Percentiles rank a stretch among this genome's conserved stretches.
Conservation (phyloP, 179 eudicot species). For the Beta lomatogona region DNA sequence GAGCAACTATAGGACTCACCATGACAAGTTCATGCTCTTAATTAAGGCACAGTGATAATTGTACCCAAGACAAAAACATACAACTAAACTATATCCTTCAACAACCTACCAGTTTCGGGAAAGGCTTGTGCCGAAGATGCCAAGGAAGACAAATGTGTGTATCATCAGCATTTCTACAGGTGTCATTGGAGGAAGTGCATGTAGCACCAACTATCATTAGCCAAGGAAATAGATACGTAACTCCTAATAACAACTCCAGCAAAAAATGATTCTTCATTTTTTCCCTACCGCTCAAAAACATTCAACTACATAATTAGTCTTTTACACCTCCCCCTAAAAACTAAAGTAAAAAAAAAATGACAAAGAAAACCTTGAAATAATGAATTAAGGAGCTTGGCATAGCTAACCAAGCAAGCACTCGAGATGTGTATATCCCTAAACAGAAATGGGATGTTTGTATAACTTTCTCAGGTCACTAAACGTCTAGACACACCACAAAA, state of each 20-base stretch:
- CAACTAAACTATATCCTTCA: conserved; percentile 50
- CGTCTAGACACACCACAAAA: conserved; percentile 34
- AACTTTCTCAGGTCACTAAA: conserved; percentile 49
- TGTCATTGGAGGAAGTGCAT: no score
- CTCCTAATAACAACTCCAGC: no score
- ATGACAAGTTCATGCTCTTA: conserved; percentile 60
- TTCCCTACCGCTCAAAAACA: conserved; percentile 22
- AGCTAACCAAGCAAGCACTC: neutral
- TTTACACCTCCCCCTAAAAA: neutral
- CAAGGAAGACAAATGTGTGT: no score
- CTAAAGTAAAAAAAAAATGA: neutral
- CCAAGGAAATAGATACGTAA: no score
- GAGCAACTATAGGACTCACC: conserved; percentile 55
- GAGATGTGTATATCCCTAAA: neutral
- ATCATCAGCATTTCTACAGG: no score
- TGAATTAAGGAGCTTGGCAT: neutral
- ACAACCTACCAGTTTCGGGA: conserved; percentile 16
- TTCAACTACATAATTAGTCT: neutral
- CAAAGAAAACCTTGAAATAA: no score
- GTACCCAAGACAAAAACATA: conserved; percentile 37
- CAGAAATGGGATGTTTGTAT: neutral
- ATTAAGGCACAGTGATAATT: conserved; percentile 40
- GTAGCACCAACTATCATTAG: no score
- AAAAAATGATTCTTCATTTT: neutral
- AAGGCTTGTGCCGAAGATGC: conserved; percentile 42